Percentiles rank a stretch among this genome's conserved stretches.
These are phyloP conservation scores for Amanita polypyramis DNA, from an alignment of 768 basidiomycete genomes.

Conservation along the genomic window DNA sequence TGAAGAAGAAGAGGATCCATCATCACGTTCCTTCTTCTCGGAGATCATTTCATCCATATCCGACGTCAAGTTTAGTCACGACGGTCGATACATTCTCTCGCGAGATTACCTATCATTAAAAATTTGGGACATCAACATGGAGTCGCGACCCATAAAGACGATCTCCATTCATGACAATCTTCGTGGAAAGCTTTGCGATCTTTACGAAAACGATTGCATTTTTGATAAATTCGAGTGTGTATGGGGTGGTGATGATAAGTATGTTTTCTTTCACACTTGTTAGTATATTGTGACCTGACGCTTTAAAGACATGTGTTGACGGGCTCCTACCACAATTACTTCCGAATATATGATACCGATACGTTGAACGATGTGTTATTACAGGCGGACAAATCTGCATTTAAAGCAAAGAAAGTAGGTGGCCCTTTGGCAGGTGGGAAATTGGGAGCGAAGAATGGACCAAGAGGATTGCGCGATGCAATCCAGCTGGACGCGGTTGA, in stretches of 20 bases:
- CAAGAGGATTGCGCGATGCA: slow-evolving; percentile 67
- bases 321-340: slow-evolving; percentile 99
- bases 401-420: slow-evolving; percentile 99
- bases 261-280: slow-evolving; percentile 28
- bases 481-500: slow-evolving; percentile 83
- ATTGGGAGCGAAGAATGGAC: slow-evolving; percentile 63
- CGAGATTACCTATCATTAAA: slow-evolving; percentile 96
- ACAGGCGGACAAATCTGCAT: slow-evolving; percentile 98
- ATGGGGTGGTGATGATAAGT: slow-evolving; percentile 95
- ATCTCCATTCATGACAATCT: slow-evolving; percentile 99
- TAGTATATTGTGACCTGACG: slow-evolving; percentile 4
- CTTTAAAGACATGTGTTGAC: slow-evolving; percentile 72
- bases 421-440: slow-evolving; percentile 70
- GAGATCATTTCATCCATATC: slow-evolving; percentile 99
- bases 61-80: slow-evolving; percentile 97
- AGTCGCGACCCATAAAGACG: slow-evolving; percentile 89
- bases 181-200: slow-evolving; percentile 92
- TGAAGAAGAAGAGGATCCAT: slow-evolving; percentile 97
- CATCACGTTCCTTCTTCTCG: slow-evolving; percentile 96
- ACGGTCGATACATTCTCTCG: slow-evolving; percentile 93
- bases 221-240: slow-evolving; percentile 99
- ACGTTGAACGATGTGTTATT: slow-evolving; percentile 81
- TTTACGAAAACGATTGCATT: slow-evolving; percentile 99
- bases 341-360: slow-evolving; percentile 97
- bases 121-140: slow-evolving; percentile 99